phyloP scores from a whole-genome alignment of 306 rosid genomes.

The Begonia peltatifolia region DNA sequence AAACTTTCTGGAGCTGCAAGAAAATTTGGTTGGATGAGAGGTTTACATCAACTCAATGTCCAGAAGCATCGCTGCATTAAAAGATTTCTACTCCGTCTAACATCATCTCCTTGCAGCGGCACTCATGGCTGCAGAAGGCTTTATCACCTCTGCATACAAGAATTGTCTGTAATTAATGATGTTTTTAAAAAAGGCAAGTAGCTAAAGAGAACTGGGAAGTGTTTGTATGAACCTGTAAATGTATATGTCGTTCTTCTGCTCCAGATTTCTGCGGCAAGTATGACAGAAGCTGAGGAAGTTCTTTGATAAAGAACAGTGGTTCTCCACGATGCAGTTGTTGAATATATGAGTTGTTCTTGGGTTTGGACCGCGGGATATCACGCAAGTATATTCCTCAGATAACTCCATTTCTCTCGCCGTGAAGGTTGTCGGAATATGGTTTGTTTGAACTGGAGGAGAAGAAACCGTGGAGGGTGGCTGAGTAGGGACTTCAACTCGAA shows the following conservation, averaged over 20 bases:
- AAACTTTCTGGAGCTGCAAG: too few relatives aligned
- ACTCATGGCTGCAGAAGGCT: conserved; percentile 77
- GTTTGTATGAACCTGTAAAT: conserved; percentile 43
- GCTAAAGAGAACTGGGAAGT: neutral
- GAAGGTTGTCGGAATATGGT: neutral
- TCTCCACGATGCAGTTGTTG: conserved; percentile 54
- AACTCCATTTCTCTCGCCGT: conserved; percentile 57
- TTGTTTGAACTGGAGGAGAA: conserved; percentile 1
- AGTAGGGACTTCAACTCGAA: conserved; percentile 50
- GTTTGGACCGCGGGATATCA: conserved; percentile 57
- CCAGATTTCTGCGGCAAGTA: conserved; percentile 72
- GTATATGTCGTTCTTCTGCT: conserved; percentile 64
- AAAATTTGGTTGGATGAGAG: too few relatives aligned
- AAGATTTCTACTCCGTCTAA: conserved; percentile 39
- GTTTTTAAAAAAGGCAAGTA: too few relatives aligned
- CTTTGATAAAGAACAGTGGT: conserved; percentile 15
- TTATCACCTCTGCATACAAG: conserved; percentile 60
- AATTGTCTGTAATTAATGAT: too few relatives aligned
- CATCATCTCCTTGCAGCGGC: conserved; percentile 71
- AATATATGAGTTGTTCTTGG: conserved; percentile 80
- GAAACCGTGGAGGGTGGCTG: conserved; percentile 10
- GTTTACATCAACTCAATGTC: too few relatives aligned
- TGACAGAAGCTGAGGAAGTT: conserved; percentile 65
- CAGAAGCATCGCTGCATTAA: too few relatives aligned
- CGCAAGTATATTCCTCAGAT: conserved; percentile 77